Evolutionary conservation across 495 filamentous ascomycete species (phyloP).

Genomic region (Penicillium cataractarum): DNA sequence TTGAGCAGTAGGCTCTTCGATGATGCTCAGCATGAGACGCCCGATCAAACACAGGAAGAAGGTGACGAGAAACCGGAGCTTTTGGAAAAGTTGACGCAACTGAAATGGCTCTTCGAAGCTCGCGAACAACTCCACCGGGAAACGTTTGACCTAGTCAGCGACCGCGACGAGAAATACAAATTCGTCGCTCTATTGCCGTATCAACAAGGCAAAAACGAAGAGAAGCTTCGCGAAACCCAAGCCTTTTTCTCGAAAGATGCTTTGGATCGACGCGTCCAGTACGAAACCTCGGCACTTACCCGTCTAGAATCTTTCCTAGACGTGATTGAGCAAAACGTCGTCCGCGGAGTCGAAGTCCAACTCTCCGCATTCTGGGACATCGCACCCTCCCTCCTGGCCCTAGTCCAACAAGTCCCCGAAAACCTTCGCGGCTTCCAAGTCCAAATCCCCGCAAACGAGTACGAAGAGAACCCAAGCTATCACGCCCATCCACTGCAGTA

Average conservation of each 20-base stretch:
- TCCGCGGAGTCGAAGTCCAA: constrained; percentile 86
- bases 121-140: constrained; percentile 83
- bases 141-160: constrained; percentile 78
- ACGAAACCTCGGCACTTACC: constrained; percentile 65
- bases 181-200: constrained; percentile 81
- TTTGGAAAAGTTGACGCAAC: constrained; percentile 86
- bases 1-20: constrained; percentile 72
- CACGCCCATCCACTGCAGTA: constrained; percentile 82
- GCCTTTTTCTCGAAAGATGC: constrained; percentile 82
- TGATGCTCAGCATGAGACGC: constrained; percentile 70
- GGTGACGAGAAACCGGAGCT: constrained; percentile 95
- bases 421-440: constrained; percentile 61
- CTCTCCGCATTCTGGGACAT: constrained; percentile 97
- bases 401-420: constrained; percentile 77
- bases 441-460: constrained; percentile 74
- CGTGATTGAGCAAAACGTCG: constrained; percentile 83
- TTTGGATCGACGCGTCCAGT: constrained; percentile 64
- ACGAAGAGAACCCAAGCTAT: constrained; percentile 83
- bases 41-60: constrained; percentile 86
- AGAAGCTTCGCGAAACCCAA: constrained; percentile 74
- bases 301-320: constrained; percentile 78
- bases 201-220: constrained; percentile 65
- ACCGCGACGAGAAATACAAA: constrained; percentile 84
- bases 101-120: constrained; percentile 97
- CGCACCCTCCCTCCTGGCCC: constrained; percentile 73